Percentiles rank a stretch among this genome's conserved stretches.
Evolutionary conservation across 75 land plant species (phyloP).

Genomic region (Cryptomeria japonica): DNA sequence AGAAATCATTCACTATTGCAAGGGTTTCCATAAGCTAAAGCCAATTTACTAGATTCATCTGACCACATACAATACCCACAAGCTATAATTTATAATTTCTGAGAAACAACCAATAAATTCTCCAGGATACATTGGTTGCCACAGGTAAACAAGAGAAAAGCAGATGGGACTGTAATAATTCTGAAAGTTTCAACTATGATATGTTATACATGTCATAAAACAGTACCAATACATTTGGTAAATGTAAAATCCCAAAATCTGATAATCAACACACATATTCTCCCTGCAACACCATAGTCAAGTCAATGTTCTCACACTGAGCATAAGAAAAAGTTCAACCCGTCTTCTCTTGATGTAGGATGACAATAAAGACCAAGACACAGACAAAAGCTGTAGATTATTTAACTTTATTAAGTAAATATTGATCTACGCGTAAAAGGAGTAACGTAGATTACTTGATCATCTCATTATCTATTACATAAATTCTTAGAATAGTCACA

Average conservation of each 20-base stretch:
- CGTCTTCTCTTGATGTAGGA: not conserved
- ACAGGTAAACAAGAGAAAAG: conserved; percentile 2
- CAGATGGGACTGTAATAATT: not conserved
- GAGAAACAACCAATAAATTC: conserved; percentile 4
- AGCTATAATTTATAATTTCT: conserved; percentile 3
- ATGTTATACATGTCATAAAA: not conserved
- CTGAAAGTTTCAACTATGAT: not conserved
- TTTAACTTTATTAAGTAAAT: not conserved
- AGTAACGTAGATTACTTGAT: not conserved
- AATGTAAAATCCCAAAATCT: not conserved
- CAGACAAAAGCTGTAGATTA: not conserved
- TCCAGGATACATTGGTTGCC: conserved; percentile 1
- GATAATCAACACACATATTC: not conserved
- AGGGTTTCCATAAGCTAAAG: not conserved
- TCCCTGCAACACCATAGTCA: not conserved
- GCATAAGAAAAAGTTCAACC: not conserved
- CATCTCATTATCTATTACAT: not conserved
- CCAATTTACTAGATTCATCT: not conserved
- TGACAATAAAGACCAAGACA: not conserved
- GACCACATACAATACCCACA: not conserved
- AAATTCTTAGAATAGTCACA: not conserved
- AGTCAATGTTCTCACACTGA: not conserved
- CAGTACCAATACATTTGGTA: not conserved
- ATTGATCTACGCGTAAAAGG: no score
- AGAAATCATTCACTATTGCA: not conserved